Percentiles rank a stretch among this genome's conserved stretches.
These are phyloP conservation scores for Extremus antarcticus DNA, from an alignment of 495 filamentous ascomycete genomes.

Conservation along the genomic window DNA sequence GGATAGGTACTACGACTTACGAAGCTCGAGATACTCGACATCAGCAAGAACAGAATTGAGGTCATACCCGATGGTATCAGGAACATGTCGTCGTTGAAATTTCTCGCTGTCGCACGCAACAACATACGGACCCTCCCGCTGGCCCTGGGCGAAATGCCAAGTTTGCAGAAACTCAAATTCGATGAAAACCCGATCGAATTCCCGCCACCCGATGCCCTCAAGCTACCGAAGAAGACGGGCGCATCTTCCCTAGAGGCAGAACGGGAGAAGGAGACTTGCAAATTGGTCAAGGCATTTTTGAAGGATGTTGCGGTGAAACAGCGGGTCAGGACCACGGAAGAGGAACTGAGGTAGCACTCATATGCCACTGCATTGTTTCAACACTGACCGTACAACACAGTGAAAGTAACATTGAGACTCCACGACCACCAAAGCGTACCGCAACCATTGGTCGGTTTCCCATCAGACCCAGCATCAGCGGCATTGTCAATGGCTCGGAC, in stretches of 20 bases:
- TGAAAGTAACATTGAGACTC: conserved; percentile 55
- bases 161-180: conserved; percentile 75
- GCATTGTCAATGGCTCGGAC: conserved; percentile 27
- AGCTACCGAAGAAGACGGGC: neutral
- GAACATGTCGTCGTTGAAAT: conserved; percentile 49
- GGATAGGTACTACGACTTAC: conserved; percentile 64
- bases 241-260: conserved; percentile 38
- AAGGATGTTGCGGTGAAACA: conserved; percentile 42
- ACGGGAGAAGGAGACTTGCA: conserved; percentile 57
- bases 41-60: conserved; percentile 74
- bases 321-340: conserved; percentile 37
- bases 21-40: conserved; percentile 82
- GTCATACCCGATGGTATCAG: conserved; percentile 68
- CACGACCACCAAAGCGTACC: conserved; percentile 61
- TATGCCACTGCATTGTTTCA: neutral
- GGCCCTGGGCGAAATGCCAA: conserved; percentile 77
- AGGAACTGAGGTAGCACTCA: conserved; percentile 2
- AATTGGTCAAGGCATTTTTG: conserved; percentile 66
- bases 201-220: conserved; percentile 44
- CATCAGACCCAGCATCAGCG: conserved; percentile 58
- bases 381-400: conserved; percentile 9
- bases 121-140: conserved; percentile 71
- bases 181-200: conserved; percentile 73
- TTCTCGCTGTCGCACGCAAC: conserved; percentile 58
- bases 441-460: conserved; percentile 67